A percentile compares a stretch with the other conserved stretches of the same genome.
Conservation (phyloP, 1,139 yeast genomes). For the Saccharomyces hybrid region DNA sequence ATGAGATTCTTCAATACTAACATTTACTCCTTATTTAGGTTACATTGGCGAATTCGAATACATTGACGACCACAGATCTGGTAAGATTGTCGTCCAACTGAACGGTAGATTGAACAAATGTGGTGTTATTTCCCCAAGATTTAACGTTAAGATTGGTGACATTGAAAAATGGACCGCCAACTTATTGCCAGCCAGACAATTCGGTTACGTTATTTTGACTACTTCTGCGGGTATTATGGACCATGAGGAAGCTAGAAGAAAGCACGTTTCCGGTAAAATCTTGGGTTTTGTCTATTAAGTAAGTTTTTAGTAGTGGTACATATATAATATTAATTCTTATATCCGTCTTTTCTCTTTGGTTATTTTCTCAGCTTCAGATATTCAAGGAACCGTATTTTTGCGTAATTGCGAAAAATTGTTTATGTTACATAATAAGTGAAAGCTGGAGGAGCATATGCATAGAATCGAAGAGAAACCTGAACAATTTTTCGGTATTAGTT, state of each 20-base stretch:
- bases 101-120: constrained; percentile 98
- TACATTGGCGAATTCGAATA: constrained; percentile 99
- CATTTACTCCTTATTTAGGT: constrained; percentile 38
- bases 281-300: constrained; percentile 88
- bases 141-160: constrained; percentile 88
- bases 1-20: constrained; percentile 21
- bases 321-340: background rate
- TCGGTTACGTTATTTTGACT: constrained; percentile 93
- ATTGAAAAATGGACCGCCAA: constrained; percentile 97
- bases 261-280: constrained; percentile 98
- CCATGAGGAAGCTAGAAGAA: constrained; percentile 99
- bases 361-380: background rate
- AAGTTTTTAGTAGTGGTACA: background rate
- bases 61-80: constrained; percentile 99
- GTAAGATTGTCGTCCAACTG: constrained; percentile 92
- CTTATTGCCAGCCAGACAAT: constrained; percentile 97
- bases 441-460: background rate
- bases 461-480: background rate
- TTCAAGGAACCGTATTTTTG: background rate
- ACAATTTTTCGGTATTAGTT: background rate
- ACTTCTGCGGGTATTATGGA: constrained; percentile 99
- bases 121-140: constrained; percentile 98
- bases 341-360: background rate
- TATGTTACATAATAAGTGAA: background rate
- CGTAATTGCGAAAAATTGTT: background rate